Conservation (phyloP, 148 eudicot genomes). For the Chenopodium album region DNA sequence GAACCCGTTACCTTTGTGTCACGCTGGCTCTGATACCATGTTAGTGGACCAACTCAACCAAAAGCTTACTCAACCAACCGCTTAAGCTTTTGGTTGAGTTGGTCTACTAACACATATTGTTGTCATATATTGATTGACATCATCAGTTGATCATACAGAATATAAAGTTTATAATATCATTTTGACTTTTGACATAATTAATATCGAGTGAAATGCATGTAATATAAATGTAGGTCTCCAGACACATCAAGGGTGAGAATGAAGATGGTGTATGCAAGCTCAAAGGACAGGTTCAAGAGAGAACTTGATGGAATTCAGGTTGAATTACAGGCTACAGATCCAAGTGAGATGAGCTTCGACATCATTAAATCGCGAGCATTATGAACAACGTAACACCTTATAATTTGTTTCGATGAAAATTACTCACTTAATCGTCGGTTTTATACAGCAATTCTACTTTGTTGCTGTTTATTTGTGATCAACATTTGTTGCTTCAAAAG, state of each 20-base stretch:
- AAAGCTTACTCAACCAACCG: too few relatives aligned
- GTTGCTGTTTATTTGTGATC: constrained; percentile 25
- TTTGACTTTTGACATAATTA: too few relatives aligned
- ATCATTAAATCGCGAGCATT: constrained; percentile 61
- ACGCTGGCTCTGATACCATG: too few relatives aligned
- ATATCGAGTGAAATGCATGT: neutral
- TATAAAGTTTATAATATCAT: too few relatives aligned
- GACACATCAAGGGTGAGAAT: constrained; percentile 75
- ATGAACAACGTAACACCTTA: constrained; percentile 2
- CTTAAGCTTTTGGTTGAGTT: too few relatives aligned
- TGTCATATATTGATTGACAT: too few relatives aligned
- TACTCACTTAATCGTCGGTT: neutral
- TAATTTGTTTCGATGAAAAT: too few relatives aligned
- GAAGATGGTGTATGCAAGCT: constrained; percentile 96
- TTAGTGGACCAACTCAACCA: too few relatives aligned
- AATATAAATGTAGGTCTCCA: constrained; percentile 51
- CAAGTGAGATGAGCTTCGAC: constrained; percentile 87
- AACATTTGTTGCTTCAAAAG: constrained; percentile 14
- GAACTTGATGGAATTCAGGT: constrained; percentile 87
- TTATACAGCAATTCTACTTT: neutral
- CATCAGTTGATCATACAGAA: too few relatives aligned
- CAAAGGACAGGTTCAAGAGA: constrained; percentile 89
- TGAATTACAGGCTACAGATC: constrained; percentile 84
- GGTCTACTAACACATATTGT: too few relatives aligned
- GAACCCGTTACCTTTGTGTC: too few relatives aligned